phyloP scores from a whole-genome alignment of 768 basidiomycete genomes.

The Termitomyces sp. region DNA sequence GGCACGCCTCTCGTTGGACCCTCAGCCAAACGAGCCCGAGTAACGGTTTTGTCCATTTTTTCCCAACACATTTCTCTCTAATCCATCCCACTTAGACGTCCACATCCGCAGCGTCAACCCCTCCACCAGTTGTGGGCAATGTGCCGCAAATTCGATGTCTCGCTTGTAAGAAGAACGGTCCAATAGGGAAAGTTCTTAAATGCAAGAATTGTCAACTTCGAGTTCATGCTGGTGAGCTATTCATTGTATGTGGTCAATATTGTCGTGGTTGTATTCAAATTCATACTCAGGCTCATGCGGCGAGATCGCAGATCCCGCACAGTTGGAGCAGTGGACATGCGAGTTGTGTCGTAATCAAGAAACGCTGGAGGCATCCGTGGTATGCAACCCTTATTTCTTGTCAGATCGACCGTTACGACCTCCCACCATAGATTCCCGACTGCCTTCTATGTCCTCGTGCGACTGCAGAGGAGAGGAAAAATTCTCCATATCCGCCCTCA shows the following conservation, averaged over 20 bases:
- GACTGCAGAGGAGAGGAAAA: constrained; percentile 43
- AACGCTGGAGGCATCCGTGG: constrained; percentile 75
- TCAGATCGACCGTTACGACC: constrained; percentile 3
- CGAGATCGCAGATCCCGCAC: constrained; percentile 54
- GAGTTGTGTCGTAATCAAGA: constrained; percentile 86
- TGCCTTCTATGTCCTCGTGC: constrained; percentile 80
- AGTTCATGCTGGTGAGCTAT: constrained; percentile 66
- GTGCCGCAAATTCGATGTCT: constrained; percentile 67
- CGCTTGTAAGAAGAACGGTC: constrained; percentile 71
- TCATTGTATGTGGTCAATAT: background rate
- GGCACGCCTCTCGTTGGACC: constrained; percentile 48
- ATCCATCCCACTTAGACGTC: constrained; percentile 32
- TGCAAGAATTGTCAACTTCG: constrained; percentile 78
- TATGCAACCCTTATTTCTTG: constrained; percentile 27
- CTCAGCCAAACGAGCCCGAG: constrained; percentile 39
- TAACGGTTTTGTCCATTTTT: constrained; percentile 18
- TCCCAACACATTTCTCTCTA: background rate
- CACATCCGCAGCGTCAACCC: constrained; percentile 50
- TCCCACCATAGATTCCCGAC: constrained; percentile 59
- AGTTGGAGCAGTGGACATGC: constrained; percentile 76
- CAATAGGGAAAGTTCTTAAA: constrained; percentile 70
- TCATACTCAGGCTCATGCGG: constrained; percentile 62
- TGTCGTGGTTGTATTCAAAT: background rate
- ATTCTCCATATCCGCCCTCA: constrained; percentile 38
- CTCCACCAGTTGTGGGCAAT: constrained; percentile 51